Evolutionary conservation across 208 protist genomes (phyloP).

Genomic region (Zelonia costaricensis): DNA sequence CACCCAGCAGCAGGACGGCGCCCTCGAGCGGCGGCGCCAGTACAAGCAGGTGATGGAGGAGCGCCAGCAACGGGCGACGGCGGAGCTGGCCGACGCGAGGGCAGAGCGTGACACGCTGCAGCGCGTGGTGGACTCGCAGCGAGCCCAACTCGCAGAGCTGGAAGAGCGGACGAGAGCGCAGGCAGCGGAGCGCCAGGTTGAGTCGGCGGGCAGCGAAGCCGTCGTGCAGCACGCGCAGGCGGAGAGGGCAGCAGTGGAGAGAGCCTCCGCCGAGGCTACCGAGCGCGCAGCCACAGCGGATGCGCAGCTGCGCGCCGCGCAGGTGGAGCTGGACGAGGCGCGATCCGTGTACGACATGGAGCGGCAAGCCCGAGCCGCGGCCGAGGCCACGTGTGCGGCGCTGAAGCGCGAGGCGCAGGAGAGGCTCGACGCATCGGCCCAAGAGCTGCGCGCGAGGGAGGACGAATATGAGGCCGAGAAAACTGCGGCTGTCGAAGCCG

Average conservation of each 20-base stretch:
- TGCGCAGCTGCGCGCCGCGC: neutral
- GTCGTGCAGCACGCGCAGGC: conserved; percentile 4
- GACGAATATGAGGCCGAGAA: conserved; percentile 2
- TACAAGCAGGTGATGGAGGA: conserved; percentile 30
- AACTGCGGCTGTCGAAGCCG: conserved; percentile 7
- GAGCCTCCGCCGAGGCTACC: neutral
- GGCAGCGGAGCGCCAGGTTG: neutral
- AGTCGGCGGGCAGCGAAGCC: neutral
- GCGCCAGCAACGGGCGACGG: conserved; percentile 11
- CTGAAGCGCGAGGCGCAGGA: conserved; percentile 14
- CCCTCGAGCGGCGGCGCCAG: conserved; percentile 5
- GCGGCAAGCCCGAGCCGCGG: neutral
- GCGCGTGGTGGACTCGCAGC: conserved; percentile 4
- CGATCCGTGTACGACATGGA: conserved; percentile 8
- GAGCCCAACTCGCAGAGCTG: neutral
- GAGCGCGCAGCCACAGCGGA: neutral
- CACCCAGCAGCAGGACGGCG: conserved; percentile 17
- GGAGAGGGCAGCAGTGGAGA: neutral
- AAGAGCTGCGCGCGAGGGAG: neutral
- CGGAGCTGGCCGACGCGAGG: conserved; percentile 15
- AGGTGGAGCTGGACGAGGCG: conserved; percentile 3
- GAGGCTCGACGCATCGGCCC: neutral
- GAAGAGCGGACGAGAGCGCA: neutral
- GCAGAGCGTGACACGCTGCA: conserved; percentile 20
- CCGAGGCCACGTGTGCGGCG: neutral